Base-by-base conservation (phyloP, 1,139 yeast species). In the Geotrichum carabidarum region DNA sequence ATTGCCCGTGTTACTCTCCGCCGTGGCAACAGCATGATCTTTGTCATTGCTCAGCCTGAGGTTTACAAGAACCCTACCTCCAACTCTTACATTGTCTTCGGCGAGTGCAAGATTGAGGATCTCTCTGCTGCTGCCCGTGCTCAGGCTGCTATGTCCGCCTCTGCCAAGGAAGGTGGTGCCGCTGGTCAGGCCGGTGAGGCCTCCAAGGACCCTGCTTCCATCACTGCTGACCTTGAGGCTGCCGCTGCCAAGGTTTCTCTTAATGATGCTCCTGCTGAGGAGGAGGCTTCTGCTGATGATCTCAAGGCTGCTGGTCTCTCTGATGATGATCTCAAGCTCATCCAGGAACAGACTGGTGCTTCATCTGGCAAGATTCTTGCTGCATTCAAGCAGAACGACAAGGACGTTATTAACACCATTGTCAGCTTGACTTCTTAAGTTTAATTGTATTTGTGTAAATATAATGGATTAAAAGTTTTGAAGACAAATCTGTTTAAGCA, bases 1-100 rank as follows among this genome's bases (percentile, higher is more conserved):
- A 87, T 93, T 72, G 78, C 88, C 74, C 87, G 99, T 79, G 99
- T 93, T 69, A 90, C 96, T 65, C 86, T 93, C 82, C 89, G 87
- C 78, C 93, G 88, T 79, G 84, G 89, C 77, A 91, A 94, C 75
- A 89, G 89, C 83, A 81, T 85, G 72, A 86, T 90, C 72, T 84
- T 86, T 74, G 95, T 96, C 71, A 88, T 93, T 77, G 95, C 88
- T 74, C 74, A 77, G 65, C 99, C 99, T 73, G 98, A 91, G 67
- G 99, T 93, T 59, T 93, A 80, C 95, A 88, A 81, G 77, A 84
- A 96, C 62, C 75, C 77, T 51, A 80, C 86, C 66, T 94, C 96
- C 70, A 96, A 97, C 72, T 84, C 55, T 37, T 52, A 52, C 55
- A 36, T 52, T 44, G 97, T 93, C 63, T 91, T 93, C 68, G 99